Conservation (phyloP, 1,284 basidiomycete species). For the Marasmius tenuissimus region DNA sequence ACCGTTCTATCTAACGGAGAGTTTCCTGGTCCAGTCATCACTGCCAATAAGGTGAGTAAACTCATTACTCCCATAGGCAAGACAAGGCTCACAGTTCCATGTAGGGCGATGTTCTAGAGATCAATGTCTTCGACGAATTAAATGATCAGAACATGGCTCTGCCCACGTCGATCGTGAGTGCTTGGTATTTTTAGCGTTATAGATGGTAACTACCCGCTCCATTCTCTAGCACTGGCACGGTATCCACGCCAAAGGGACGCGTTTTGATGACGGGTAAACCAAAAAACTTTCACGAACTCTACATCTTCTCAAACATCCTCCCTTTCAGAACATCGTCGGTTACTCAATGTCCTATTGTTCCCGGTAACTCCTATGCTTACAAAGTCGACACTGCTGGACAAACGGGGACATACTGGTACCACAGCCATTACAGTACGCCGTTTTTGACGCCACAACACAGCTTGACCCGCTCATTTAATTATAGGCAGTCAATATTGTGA, state of each 20-base stretch:
- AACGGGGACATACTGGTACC: conserved; percentile 30
- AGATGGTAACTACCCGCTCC: too few species aligned
- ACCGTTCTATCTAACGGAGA: background rate
- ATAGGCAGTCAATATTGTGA: conserved; percentile 40
- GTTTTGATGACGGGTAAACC: conserved; percentile 5
- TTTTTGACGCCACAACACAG: too few species aligned
- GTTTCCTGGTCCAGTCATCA: conserved; percentile 6
- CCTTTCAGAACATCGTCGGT: conserved; percentile 12
- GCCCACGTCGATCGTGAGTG: conserved; percentile 9
- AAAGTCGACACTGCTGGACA: conserved; percentile 12
- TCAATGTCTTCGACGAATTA: conserved; percentile 9
- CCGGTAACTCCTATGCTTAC: conserved; percentile 17
- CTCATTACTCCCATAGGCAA: background rate
- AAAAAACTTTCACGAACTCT: too few species aligned
- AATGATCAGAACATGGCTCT: conserved; percentile 5
- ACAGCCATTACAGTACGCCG: background rate
- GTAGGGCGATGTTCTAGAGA: conserved; percentile 6
- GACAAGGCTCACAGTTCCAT: background rate
- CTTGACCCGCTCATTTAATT: conserved; percentile 14
- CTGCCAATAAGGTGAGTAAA: background rate
- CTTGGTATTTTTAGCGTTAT: background rate
- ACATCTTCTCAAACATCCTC: too few species aligned
- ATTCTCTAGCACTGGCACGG: conserved; percentile 13
- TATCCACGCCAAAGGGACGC: conserved; percentile 7
- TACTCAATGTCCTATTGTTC: conserved; percentile 15